Evolutionary conservation across 2,329 filamentous ascomycete genomes (phyloP), one percentile per base, ranked within the genome.

Genomic region (Aspergillus latus): DNA sequence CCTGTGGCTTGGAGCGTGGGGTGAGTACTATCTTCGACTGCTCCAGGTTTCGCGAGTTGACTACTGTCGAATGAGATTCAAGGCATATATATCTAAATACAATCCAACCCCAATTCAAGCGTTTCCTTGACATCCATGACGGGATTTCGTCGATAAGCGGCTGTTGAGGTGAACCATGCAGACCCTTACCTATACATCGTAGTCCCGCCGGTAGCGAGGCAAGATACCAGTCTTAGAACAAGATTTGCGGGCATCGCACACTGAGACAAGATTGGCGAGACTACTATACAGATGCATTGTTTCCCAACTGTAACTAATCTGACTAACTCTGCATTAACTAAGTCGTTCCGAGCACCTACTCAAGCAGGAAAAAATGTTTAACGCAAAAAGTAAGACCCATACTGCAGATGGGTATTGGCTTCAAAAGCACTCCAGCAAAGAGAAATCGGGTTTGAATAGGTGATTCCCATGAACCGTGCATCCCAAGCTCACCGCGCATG

Each of bases 361-460:
- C 49, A 45, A 57, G 49, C 49, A 49, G 53, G 36, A n/a, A 50
- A 46, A 43, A 52, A 49, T 32, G 28, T 39, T 40, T 21, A 45
- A 49, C 36, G 28, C 32, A 28, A 39, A 39, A 39, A 13, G 36
- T 39, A n/a, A 42, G 46, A 40, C 49, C 49, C 49, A 57, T 48
- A 59, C 69, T 63, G 68, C 70, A 65, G 68, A 72, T 68, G 71
- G 69, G 67, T 64, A 58, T 54, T 59, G 58, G 52, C 61, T 61
- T 58, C 56, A 56, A 60, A 64, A 53, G 51, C 52, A 58, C 51
- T 60, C 55, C 52, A 60, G 61, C 63, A 36, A 56, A 32, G 29
- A 49, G 36, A 57, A 46, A 39, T 43, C 21, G 43, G 46, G 16
- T 9, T 43, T 16, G 15, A 15, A 21, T 39, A 37, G 39, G 39